These are phyloP conservation scores for Scleromitrula shiraiana DNA, from an alignment of 2,329 filamentous ascomycete genomes.

Conservation along the genomic window DNA sequence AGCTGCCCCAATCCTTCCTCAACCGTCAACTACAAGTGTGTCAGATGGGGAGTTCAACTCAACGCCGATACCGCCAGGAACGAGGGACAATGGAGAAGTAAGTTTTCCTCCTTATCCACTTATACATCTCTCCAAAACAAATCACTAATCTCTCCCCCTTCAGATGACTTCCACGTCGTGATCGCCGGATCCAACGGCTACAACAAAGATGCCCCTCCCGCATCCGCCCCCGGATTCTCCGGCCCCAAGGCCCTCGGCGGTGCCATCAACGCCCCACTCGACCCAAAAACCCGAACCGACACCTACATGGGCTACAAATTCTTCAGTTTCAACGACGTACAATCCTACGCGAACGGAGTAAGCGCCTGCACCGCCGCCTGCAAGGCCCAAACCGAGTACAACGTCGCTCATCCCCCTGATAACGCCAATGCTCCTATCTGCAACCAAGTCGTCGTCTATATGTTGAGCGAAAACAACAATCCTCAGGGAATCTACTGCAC, in stretches of 20 bases:
- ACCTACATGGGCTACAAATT: conserved; percentile 29
- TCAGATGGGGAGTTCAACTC: conserved; percentile 29
- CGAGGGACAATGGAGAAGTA: conserved; percentile 27
- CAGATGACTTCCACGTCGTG: conserved; percentile 32
- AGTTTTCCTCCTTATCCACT: not conserved
- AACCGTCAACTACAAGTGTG: conserved; percentile 31
- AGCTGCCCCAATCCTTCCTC: conserved; percentile 30
- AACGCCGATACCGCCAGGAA: conserved; percentile 28
- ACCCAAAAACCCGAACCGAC: conserved; percentile 18
- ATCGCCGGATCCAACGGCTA: conserved; percentile 38
- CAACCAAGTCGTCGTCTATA: conserved; percentile 33
- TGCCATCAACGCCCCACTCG: conserved; percentile 29
- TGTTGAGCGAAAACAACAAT: conserved; percentile 29
- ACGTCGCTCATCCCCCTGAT: conserved; percentile 25
- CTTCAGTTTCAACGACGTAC: conserved; percentile 17
- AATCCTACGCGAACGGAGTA: conserved; percentile 15
- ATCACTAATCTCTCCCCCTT: no score
- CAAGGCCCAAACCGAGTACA: conserved; percentile 30
- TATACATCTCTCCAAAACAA: not conserved
- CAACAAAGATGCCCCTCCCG: conserved; percentile 23
- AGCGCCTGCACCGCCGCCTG: conserved; percentile 30
- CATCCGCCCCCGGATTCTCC: conserved; percentile 2
- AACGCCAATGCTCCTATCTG: conserved; percentile 29
- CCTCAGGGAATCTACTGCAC: conserved; percentile 33
- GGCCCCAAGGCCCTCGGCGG: conserved; percentile 28